Base-by-base conservation (phyloP, 1,284 basidiomycete species). In the Apiotrichum gracile region DNA sequence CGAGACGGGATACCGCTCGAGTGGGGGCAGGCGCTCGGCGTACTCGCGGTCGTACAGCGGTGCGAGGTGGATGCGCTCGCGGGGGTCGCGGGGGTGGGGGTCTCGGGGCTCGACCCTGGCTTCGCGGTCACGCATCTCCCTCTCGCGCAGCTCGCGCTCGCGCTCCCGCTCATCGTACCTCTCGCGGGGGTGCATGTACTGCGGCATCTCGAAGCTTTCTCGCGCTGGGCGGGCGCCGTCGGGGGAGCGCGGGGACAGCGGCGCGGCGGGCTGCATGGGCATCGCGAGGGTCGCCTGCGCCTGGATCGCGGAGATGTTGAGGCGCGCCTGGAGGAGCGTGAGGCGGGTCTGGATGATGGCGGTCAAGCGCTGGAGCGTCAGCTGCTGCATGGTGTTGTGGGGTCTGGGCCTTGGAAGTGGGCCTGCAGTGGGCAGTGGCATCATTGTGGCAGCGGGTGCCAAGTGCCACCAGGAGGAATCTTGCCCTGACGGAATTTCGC, bases 291-390 rank as follows among this genome's bases (percentile, higher is more conserved):
- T 19, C 4, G 46, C 24, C 43, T 54, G 52, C 16, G 54, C 54
- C 49, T 60, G 58, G 35, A 56, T 54, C 34, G 54, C 52, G 8
- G 52, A 44, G 19, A 60, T 26, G 52, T 56, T 60, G 17, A 73
- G 60, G 25, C 69, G 60, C 19, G 70, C 70, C 60, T 73, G 70
- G 31, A 72, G 69, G 44, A 74, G 60, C 19, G 70, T 69, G 22
- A 74, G 61, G 37, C 70, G 65, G 26, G 70, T 73, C 49, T 70
- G 69, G 35, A 73, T 72, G 40, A 74, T 57, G 19, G 72, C 62
- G 1, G 72, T 71, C 14, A 74, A 61, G 24, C 72, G 66, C 68
- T 47, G 25, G 43, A 14, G 13, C 5, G 41, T 43, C 19, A 29
- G 41, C 22, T 21, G 14, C 21, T 25, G 22, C 8, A 24, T 26